Evolutionary conservation across 176 grass and related monocot species (phyloP), one percentile per base, ranked within the genome.

Genomic region (Raddia guianensis): DNA sequence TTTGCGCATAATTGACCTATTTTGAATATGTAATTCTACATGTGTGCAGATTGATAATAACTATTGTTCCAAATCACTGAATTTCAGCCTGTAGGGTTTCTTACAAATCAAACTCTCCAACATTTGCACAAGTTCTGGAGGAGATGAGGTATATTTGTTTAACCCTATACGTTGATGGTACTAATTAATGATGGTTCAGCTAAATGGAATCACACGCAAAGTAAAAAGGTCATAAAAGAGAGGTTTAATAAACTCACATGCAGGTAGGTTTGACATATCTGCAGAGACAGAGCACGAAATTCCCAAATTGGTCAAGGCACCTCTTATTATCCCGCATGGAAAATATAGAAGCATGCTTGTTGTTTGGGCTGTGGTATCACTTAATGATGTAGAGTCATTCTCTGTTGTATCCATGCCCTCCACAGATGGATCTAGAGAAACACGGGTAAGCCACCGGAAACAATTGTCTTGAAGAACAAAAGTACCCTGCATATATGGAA

Each of bases 381-480:
- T 82, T 63, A 87, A 76, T 85, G 82, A 65, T 65, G 76, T 63
- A 67, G 91, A 83, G 72, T 92, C 89, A n/a, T 76, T 86, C 34
- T 92, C 90, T 54, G 70, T 20, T 83, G 80, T 75, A 62, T 95
- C 92, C 34, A 34, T 61, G 67, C 59, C 87, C 45, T 93, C 92
- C 20, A 58, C 51, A 42, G 88, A 66, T 59, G 88, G 84, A 82
- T 93, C 88, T 54, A 95, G 65, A 43, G 92, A 98, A 85, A 93
- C 83, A 62, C 84, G 86, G 51, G 90, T 91, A 76, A 98, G 92
- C 95, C 95, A 98, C 33, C 84, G 84, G 66, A 98, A 95, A 63
- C 37, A 75, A 71, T 93, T 95, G 83, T 98, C 95, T 89, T 95
- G 92, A 83, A 98, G 86, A 70, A 98, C 95, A 86, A 98, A 98